Percentiles rank a stretch among this genome's conserved stretches.
phyloP scores from a whole-genome alignment of 2,329 filamentous ascomycete genomes.

The Plenodomus biglobosus region DNA sequence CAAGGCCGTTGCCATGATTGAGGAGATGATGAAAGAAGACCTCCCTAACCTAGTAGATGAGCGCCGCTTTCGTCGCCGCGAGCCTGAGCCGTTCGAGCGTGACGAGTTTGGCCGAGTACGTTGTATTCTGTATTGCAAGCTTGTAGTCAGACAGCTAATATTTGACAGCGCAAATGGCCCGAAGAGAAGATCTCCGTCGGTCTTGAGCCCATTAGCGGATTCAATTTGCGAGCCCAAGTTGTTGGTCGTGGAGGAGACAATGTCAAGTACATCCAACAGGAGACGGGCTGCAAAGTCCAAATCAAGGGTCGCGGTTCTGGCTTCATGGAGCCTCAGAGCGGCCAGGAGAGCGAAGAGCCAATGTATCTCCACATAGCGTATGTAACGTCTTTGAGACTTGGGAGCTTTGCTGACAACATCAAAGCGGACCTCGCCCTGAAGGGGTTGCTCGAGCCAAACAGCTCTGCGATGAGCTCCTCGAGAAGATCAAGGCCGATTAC shows the following conservation, averaged over 20 bases:
- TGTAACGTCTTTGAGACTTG: slow-evolving; percentile 34
- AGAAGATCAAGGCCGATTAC: slow-evolving; percentile 85
- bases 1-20: slow-evolving; percentile 80
- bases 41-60: slow-evolving; percentile 94
- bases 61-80: slow-evolving; percentile 81
- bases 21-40: slow-evolving; percentile 95
- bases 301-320: slow-evolving; percentile 97
- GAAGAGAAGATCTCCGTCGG: slow-evolving; percentile 92
- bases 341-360: slow-evolving; percentile 86
- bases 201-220: slow-evolving; percentile 87
- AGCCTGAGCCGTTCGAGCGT: slow-evolving; percentile 78
- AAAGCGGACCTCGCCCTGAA: slow-evolving; percentile 78
- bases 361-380: slow-evolving; percentile 98
- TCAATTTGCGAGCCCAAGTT: slow-evolving; percentile 94
- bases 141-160: slow-evolving; percentile 23
- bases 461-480: slow-evolving; percentile 83
- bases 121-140: background rate
- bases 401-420: slow-evolving; percentile 9
- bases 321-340: slow-evolving; percentile 87
- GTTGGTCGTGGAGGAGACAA: slow-evolving; percentile 93
- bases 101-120: slow-evolving; percentile 87
- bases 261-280: slow-evolving; percentile 96
- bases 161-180: slow-evolving; percentile 87
- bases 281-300: slow-evolving; percentile 92
- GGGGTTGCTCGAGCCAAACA: slow-evolving; percentile 87